phyloP scores from a whole-genome alignment of 75 land plant species.

The Larix kaempferi region DNA sequence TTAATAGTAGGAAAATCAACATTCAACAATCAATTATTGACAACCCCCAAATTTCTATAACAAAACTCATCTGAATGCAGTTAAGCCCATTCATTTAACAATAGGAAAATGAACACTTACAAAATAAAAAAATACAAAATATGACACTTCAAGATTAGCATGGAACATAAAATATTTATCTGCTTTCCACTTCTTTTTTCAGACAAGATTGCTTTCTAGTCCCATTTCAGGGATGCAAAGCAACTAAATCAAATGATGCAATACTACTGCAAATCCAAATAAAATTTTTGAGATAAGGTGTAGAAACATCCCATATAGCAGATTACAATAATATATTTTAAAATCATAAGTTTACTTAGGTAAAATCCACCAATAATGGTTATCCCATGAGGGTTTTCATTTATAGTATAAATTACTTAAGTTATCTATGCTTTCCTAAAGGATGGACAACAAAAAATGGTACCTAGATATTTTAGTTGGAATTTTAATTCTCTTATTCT shows the following conservation, averaged over 20 bases:
- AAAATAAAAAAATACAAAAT: not conserved
- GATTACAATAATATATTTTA: not conserved
- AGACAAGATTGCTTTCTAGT: not conserved
- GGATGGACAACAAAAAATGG: not conserved
- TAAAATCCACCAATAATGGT: not conserved
- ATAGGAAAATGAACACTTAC: not conserved
- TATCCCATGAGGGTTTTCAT: not conserved
- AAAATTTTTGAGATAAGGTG: not conserved
- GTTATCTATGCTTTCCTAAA: not conserved
- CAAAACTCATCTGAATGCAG: not conserved
- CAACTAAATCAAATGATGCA: not conserved
- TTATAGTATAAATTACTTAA: not conserved
- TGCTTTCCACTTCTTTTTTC: not conserved
- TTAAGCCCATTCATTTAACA: not conserved
- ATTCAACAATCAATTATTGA: no score
- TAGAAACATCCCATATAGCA: not conserved
- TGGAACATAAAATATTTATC: not conserved
- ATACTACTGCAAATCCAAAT: not conserved
- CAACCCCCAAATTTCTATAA: no score
- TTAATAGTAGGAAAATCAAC: not conserved
- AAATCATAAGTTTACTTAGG: not conserved
- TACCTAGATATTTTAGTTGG: not conserved
- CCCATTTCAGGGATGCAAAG: not conserved
- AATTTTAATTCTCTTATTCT: not conserved
- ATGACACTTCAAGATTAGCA: not conserved